Evolutionary conservation across 192 early-diverging fungal genomes (phyloP).

Genomic region (Dispira simplex): DNA sequence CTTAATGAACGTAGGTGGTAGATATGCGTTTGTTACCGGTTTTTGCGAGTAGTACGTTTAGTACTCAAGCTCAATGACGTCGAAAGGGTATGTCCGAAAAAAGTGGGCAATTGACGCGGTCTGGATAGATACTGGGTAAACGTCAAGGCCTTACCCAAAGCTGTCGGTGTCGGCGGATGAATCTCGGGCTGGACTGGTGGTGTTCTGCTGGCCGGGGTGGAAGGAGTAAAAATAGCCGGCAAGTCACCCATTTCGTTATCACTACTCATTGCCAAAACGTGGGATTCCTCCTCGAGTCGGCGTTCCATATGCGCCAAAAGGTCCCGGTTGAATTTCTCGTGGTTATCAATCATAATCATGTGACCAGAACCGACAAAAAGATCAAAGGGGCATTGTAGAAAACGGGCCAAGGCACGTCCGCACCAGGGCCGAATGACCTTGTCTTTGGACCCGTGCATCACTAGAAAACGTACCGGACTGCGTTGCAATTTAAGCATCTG

Average conservation of each 20-base stretch:
- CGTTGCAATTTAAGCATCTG: constrained; percentile 14
- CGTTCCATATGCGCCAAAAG: constrained; percentile 19
- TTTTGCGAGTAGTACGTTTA: no score
- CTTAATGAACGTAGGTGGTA: no score
- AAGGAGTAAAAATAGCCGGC: not conserved
- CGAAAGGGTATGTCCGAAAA: no score
- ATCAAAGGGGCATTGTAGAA: constrained; percentile 20
- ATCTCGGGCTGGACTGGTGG: not conserved
- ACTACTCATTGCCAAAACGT: not conserved
- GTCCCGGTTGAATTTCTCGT: constrained; percentile 25
- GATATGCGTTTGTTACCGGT: no score
- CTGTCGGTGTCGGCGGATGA: no score
- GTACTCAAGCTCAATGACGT: no score
- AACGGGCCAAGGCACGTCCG: constrained; percentile 22
- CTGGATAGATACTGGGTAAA: no score
- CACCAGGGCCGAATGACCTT: constrained; percentile 23
- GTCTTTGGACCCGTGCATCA: constrained; percentile 29
- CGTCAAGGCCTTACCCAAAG: no score
- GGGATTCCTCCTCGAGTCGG: not conserved
- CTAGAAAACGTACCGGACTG: constrained; percentile 20
- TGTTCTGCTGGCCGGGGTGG: not conserved
- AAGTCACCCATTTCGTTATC: not conserved
- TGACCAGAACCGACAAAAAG: constrained; percentile 23
- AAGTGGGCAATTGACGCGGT: no score
- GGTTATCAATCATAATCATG: constrained; percentile 27